Percentiles rank a stretch among this genome's conserved stretches.
These are phyloP conservation scores for Musa itinerans DNA, from an alignment of 176 grass and related monocot species.

Conservation along the genomic window DNA sequence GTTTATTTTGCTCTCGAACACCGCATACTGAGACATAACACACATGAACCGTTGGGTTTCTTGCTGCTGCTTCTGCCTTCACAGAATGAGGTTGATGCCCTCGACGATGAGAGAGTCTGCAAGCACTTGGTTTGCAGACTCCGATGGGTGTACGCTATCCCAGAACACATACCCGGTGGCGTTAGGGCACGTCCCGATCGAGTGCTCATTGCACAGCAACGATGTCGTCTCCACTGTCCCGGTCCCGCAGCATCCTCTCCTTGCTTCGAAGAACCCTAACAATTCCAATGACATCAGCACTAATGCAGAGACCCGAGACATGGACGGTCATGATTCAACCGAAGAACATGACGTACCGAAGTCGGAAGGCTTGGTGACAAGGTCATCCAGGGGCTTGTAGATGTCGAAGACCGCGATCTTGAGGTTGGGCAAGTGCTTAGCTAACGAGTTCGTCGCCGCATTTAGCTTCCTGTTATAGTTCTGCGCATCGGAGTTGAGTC, in stretches of 20 bases:
- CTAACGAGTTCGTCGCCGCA: slow-evolving; percentile 28
- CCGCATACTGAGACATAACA: too few species aligned
- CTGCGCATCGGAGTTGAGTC: slow-evolving; percentile 50
- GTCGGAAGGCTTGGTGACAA: slow-evolving; percentile 31
- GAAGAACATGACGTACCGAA: slow-evolving; percentile 30
- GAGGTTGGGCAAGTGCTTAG: slow-evolving; percentile 39
- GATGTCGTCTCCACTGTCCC: slow-evolving; percentile 45
- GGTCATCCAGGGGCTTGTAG: slow-evolving; percentile 61
- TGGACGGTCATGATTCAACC: too few species aligned
- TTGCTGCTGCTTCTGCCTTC: not conserved
- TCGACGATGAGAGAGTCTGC: slow-evolving; percentile 35
- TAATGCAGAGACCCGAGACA: too few species aligned
- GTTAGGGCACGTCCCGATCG: slow-evolving; percentile 36
- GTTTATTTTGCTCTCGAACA: too few species aligned
- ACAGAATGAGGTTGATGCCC: slow-evolving; percentile 32
- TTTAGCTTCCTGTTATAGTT: slow-evolving; percentile 69
- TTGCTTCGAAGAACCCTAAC: slow-evolving; percentile 61
- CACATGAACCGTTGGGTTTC: too few species aligned
- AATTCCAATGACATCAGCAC: not conserved
- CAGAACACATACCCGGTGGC: slow-evolving; percentile 67
- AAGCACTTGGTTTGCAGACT: slow-evolving; percentile 61
- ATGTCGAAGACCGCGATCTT: slow-evolving; percentile 87
- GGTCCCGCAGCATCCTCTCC: slow-evolving; percentile 52
- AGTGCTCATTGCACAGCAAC: slow-evolving; percentile 45
- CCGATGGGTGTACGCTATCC: slow-evolving; percentile 68